Conservation (phyloP, 1,284 basidiomycete genomes). For the Cutaneotrichosporon daszewskae region DNA sequence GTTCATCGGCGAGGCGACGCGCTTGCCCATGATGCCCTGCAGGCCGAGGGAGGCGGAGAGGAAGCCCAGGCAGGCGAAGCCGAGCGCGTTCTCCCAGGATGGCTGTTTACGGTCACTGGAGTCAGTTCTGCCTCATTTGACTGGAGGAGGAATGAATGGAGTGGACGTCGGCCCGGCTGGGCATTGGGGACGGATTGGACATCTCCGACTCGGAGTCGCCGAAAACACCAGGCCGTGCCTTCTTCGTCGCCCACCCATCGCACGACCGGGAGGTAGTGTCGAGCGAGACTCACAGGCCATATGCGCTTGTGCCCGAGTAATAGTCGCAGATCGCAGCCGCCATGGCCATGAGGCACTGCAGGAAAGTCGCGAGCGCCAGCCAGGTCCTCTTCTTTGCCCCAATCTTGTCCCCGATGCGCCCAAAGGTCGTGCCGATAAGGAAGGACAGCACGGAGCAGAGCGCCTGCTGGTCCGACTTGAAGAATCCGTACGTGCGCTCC, state of each 20-base stretch:
- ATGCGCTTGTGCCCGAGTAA: constrained; percentile 53
- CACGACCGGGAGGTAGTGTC: too few relatives aligned
- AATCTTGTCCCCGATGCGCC: constrained; percentile 51
- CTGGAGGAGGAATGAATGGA: neutral
- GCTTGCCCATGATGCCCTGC: constrained; percentile 71
- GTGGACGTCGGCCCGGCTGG: neutral
- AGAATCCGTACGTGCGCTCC: constrained; percentile 57
- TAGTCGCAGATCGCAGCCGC: constrained; percentile 60
- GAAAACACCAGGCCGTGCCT: too few relatives aligned
- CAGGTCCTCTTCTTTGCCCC: constrained; percentile 67
- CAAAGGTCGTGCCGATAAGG: constrained; percentile 48
- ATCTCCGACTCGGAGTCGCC: too few relatives aligned
- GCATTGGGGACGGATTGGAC: neutral
- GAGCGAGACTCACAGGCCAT: constrained; percentile 53
- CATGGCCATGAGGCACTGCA: constrained; percentile 71
- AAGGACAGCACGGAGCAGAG: constrained; percentile 69
- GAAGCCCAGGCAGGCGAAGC: constrained; percentile 66
- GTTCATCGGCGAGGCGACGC: constrained; percentile 69
- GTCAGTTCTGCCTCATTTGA: neutral
- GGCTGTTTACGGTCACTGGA: constrained; percentile 54
- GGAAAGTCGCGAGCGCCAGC: constrained; percentile 63
- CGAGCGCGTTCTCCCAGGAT: constrained; percentile 61
- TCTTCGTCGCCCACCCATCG: too few relatives aligned
- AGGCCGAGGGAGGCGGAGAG: constrained; percentile 71
- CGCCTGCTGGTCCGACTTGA: constrained; percentile 72